These are phyloP conservation scores for Apiotrichum domesticum DNA, from an alignment of 1,284 basidiomycete genomes.

Conservation along the genomic window DNA sequence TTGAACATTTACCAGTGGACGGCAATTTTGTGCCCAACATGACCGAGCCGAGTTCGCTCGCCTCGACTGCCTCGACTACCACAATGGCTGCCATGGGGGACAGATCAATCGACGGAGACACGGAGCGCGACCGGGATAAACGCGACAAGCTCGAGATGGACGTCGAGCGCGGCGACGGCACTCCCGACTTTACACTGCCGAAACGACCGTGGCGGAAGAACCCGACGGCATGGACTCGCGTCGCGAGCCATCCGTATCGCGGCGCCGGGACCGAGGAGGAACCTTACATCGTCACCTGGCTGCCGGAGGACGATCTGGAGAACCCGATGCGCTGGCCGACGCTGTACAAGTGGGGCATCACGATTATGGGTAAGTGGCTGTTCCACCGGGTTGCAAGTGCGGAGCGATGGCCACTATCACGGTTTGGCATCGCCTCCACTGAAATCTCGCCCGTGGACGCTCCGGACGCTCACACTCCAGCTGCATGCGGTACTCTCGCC, in stretches of 20 bases:
- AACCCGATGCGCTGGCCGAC: slow-evolving; percentile 29
- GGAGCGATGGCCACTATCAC: no score
- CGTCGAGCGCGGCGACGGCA: not conserved
- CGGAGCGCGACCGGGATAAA: not conserved
- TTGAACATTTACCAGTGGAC: no score
- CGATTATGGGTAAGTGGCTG: slow-evolving; percentile 11
- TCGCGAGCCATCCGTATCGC: slow-evolving; percentile 38
- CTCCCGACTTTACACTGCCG: not conserved
- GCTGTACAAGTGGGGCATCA: slow-evolving; percentile 33
- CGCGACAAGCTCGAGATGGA: no score
- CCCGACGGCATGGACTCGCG: slow-evolving; percentile 40
- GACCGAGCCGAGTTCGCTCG: not conserved
- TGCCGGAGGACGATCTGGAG: slow-evolving; percentile 17
- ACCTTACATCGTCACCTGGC: slow-evolving; percentile 45
- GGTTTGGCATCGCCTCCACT: no score
- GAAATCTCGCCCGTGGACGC: no score
- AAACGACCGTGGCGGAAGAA: slow-evolving; percentile 29
- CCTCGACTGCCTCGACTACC: not conserved
- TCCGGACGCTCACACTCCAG: not conserved
- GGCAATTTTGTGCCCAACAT: no score
- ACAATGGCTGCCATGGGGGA: not conserved
- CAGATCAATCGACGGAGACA: not conserved
- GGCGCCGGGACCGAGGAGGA: slow-evolving; percentile 44
- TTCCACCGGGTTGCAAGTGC: not conserved
- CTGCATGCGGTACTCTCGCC: slow-evolving; percentile 16